Base-by-base conservation (phyloP, 441 rosid species). In the Bocquillonia castaneifolia region DNA sequence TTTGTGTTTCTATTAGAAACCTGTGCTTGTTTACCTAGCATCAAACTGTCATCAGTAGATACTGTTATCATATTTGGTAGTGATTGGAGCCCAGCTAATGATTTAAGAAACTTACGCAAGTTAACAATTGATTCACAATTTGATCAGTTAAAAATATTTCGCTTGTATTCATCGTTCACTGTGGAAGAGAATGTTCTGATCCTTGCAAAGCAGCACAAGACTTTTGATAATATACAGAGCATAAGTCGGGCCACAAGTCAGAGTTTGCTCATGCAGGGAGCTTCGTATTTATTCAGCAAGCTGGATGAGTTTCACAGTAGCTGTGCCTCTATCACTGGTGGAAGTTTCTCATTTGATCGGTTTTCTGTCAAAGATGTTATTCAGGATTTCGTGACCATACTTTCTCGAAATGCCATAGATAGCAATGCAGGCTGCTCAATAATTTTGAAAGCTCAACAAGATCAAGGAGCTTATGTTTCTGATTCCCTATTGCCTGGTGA, bases 191-290 rank as follows among this genome's bases (percentile, higher is more conserved):
- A 82, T 72, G 74, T 73, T 62, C 78, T 94, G 77, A 79, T 88
- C 75, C 81, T 88, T 73, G 90, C 94, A 62, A 86, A 83, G 82
- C 81, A 83, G 70, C 82, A 77, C 66, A 85, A 80, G 72, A 64
- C 69, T 63, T 76, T 79, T 59, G 89, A 84, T 56, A 75, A 66
- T 63, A 25, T 72, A 6, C 90, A 81, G 78, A 83, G 70, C 74
- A 71, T 79, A 70, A 78, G 57, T 74, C 81, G 78, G 20, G 45
- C 59, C 69, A 72, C 73, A 51, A 76, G 77, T 62, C 94, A 92
- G 55, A 72, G 65, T 75, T 82, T 95, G 73, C 92, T 95, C 53
- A 92, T 84, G 89, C 89, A 93, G 97, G 96, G 96, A 50, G 90
- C 94, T 39, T 73, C 87, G 26, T 72, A 82, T 81, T 70, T 95